Evolutionary conservation across 2,329 filamentous ascomycete genomes (phyloP).

Genomic region (Mycosphaerella sp.): DNA sequence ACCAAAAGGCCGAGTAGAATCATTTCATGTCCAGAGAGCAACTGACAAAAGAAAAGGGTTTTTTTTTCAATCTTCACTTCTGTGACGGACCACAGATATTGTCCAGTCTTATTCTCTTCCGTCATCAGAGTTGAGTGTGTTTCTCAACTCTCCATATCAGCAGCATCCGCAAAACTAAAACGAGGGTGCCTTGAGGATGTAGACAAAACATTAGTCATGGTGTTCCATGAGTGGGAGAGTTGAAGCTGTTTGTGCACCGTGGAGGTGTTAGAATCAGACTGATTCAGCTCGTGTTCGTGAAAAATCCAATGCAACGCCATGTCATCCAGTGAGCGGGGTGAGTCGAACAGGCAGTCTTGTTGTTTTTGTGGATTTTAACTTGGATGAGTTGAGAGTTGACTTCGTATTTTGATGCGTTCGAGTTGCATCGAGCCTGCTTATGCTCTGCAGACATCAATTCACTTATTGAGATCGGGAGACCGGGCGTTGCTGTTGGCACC

Average conservation of each 20-base stretch:
- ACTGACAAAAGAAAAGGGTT: constrained; percentile 10
- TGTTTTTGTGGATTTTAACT: constrained; percentile 13
- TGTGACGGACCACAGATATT: constrained; percentile 3
- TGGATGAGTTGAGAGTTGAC: constrained; percentile 19
- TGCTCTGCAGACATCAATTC: constrained; percentile 10
- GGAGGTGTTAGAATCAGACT: constrained; percentile 15
- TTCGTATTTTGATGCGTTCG: constrained; percentile 20
- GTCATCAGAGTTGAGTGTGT: constrained; percentile 6
- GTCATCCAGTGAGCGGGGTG: constrained; percentile 21
- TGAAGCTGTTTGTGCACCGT: constrained; percentile 20
- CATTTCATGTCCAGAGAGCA: not conserved
- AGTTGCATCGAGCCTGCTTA: constrained; percentile 21
- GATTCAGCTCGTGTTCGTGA: constrained; percentile 9
- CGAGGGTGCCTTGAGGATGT: constrained; percentile 8
- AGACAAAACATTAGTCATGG: constrained; percentile 6
- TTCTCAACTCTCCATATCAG: not conserved
- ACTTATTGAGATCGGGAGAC: constrained; percentile 24
- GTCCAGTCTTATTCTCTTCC: constrained; percentile 11
- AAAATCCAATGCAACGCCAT: constrained; percentile 11
- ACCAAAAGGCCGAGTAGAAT: constrained; percentile 1
- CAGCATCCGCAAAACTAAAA: not conserved
- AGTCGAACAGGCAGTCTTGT: constrained; percentile 18
- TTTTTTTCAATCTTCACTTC: not conserved
- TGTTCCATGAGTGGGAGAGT: constrained; percentile 6
- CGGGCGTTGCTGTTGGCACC: constrained; percentile 20